These are phyloP conservation scores for Fusarium longipes DNA, from an alignment of 2,329 filamentous ascomycete species.

Conservation along the genomic window DNA sequence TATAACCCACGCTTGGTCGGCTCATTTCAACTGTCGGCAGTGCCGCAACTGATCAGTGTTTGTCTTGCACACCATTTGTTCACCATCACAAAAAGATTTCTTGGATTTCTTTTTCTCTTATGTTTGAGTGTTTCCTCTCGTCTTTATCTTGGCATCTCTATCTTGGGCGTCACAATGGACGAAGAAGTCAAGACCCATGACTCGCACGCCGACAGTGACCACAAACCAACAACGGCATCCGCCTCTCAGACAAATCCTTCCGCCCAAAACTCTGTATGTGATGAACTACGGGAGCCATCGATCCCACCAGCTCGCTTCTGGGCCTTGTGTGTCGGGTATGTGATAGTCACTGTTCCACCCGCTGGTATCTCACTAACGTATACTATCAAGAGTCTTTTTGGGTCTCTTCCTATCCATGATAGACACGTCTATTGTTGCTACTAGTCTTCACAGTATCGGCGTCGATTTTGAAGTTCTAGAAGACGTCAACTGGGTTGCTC, in stretches of 20 bases:
- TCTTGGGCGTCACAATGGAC: constrained; percentile 1
- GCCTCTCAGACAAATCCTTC: neutral
- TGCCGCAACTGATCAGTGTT: neutral
- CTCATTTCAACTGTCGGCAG: constrained; percentile 5
- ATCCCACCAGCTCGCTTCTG: constrained; percentile 51
- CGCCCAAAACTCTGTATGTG: neutral
- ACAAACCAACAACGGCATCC: neutral
- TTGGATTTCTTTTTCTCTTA: neutral
- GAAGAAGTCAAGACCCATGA: neutral
- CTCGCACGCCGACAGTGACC: neutral
- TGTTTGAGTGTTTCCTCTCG: neutral
- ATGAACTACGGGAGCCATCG: constrained; percentile 15
- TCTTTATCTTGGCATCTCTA: neutral
- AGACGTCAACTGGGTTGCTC: constrained; percentile 64
- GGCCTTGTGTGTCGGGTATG: constrained; percentile 51
- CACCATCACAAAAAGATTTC: neutral
- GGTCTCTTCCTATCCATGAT: constrained; percentile 69
- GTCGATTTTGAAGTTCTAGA: constrained; percentile 60
- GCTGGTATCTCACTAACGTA: neutral
- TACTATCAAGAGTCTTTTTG: constrained; percentile 56
- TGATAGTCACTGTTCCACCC: neutral
- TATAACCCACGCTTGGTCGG: neutral
- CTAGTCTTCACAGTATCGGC: constrained; percentile 66
- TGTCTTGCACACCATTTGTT: neutral
- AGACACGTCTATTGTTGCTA: constrained; percentile 71